Conservation (phyloP, 257 asterid genomes). For the Solanum etuberosum region DNA sequence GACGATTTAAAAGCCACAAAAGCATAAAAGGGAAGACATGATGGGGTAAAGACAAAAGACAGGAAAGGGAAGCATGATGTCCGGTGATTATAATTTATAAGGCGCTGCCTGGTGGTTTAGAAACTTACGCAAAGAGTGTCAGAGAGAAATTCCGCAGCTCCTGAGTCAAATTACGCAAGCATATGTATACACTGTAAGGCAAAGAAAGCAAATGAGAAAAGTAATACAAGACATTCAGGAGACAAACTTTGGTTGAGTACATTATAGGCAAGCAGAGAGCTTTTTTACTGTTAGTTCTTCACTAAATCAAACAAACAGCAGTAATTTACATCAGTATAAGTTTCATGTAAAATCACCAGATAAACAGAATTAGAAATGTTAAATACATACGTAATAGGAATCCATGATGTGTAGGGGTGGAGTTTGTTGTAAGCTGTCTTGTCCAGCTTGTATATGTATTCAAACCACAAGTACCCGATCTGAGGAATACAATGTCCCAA, state of each 20-base stretch:
- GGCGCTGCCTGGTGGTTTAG: background rate
- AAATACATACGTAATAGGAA: conserved; percentile 75
- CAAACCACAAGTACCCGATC: conserved; percentile 69
- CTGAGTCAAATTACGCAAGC: conserved; percentile 84
- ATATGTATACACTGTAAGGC: conserved; percentile 61
- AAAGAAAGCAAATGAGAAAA: conserved; percentile 15
- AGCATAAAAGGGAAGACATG: background rate
- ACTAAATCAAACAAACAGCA: background rate
- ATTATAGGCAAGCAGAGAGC: background rate
- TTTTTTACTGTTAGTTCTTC: background rate
- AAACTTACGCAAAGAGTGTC: conserved; percentile 89
- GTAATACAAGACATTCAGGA: background rate
- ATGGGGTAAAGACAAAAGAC: background rate
- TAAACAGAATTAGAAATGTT: background rate
- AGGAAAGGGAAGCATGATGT: background rate
- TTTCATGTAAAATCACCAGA: background rate
- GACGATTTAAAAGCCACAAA: background rate
- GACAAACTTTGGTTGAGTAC: background rate
- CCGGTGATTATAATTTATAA: background rate
- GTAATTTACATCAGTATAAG: background rate
- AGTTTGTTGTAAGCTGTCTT: conserved; percentile 77
- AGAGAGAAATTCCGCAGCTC: conserved; percentile 65
- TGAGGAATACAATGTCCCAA: conserved; percentile 1
- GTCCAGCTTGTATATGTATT: conserved; percentile 88
- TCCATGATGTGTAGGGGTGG: conserved; percentile 99